Percentiles rank a stretch among this genome's conserved stretches.
These are phyloP conservation scores for Picea glauca DNA, from an alignment of 75 land plant species.

Conservation along the genomic window DNA sequence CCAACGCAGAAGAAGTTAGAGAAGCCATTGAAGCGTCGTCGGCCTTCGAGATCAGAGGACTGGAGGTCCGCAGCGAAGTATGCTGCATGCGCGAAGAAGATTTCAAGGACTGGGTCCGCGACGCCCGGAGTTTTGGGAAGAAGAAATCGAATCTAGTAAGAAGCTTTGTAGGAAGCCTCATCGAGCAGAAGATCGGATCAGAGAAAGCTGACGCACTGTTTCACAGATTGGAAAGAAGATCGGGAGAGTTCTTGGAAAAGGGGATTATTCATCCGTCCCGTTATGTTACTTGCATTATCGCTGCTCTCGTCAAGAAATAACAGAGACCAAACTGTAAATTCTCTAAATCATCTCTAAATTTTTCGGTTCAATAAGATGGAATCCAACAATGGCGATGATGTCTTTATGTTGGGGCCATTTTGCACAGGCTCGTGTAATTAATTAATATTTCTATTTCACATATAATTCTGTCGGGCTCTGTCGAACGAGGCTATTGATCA, in stretches of 20 bases:
- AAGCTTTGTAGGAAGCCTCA: neutral
- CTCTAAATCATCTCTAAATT: no score
- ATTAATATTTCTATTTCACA: no score
- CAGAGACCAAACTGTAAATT: no score
- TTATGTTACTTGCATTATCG: neutral
- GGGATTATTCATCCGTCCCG: neutral
- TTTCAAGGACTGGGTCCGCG: neutral
- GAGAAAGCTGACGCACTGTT: slow-evolving; percentile 1
- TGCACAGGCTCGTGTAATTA: no score
- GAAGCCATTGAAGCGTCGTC: neutral
- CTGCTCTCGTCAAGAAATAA: neutral
- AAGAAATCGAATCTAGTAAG: neutral
- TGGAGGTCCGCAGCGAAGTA: slow-evolving; percentile 8
- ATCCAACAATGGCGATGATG: no score
- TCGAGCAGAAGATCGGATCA: slow-evolving; percentile 7
- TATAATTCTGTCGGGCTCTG: no score
- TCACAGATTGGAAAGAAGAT: neutral
- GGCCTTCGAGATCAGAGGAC: slow-evolving; percentile 4
- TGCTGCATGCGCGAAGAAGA: neutral
- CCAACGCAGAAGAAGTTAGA: slow-evolving; percentile 1
- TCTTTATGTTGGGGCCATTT: no score
- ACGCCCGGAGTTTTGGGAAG: neutral
- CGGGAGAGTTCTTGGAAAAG: neutral
- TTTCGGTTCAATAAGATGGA: no score
- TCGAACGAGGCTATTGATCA: no score